A percentile compares a stretch with the other conserved stretches of the same genome.
phyloP scores from a whole-genome alignment of 805 yeast genomes.

The Yarrowia porcina region DNA sequence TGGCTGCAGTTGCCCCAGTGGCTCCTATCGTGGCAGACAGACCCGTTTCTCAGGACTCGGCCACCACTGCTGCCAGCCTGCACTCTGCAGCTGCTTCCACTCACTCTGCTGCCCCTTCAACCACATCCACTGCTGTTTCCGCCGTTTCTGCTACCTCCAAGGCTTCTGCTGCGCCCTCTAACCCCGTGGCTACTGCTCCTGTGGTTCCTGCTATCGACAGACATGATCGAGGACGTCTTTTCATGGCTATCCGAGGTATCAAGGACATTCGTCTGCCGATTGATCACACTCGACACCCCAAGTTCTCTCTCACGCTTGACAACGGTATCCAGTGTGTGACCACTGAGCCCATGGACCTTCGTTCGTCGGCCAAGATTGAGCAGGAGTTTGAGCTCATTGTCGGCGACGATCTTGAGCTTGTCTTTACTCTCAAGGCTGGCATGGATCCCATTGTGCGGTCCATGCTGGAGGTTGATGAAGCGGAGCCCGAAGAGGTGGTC shows the following conservation, averaged over 20 bases:
- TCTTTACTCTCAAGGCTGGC: slow-evolving; percentile 65
- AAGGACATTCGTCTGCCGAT: slow-evolving; percentile 46
- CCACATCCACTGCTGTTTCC: not conserved
- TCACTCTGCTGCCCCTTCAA: not conserved
- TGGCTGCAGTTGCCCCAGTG: not conserved
- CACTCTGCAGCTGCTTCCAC: not conserved
- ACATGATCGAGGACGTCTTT: slow-evolving; percentile 33
- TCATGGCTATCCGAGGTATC: slow-evolving; percentile 31
- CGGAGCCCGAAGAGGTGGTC: not conserved
- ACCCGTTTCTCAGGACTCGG: not conserved
- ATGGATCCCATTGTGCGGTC: slow-evolving; percentile 26
- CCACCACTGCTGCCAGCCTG: not conserved
- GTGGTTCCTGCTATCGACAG: not conserved
- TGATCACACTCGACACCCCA: slow-evolving; percentile 43
- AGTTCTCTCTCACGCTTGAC: slow-evolving; percentile 54
- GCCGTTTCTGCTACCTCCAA: not conserved
- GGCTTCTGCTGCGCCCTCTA: not conserved
- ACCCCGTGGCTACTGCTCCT: not conserved
- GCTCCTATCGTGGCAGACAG: not conserved
- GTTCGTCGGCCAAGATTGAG: slow-evolving; percentile 42
- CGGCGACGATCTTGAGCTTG: slow-evolving; percentile 57
- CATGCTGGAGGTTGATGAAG: not conserved
- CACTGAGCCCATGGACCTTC: slow-evolving; percentile 49
- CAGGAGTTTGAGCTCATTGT: slow-evolving; percentile 80
- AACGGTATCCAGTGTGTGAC: slow-evolving; percentile 76